Percentiles rank a stretch among this genome's conserved stretches.
Evolutionary conservation across 208 protist species (phyloP).

Genomic region (Trypanosoma boissoni): DNA sequence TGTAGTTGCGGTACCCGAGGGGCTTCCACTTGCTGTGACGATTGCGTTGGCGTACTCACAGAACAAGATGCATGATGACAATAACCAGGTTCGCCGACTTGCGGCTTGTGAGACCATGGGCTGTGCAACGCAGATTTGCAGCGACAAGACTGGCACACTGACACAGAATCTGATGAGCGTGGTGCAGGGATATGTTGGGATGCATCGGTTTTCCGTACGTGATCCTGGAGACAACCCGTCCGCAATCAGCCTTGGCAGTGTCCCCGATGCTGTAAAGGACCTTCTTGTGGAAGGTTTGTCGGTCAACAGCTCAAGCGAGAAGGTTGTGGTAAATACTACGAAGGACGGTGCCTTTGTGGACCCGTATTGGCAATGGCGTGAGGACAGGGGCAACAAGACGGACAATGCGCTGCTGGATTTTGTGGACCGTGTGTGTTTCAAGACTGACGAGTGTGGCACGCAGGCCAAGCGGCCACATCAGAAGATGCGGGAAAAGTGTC

Average conservation of each 20-base stretch:
- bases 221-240: constrained; percentile 55
- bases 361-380: constrained; percentile 54
- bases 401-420: constrained; percentile 84
- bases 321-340: constrained; percentile 38
- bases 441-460: constrained; percentile 22
- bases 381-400: constrained; percentile 85
- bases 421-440: constrained; percentile 45
- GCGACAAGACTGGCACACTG: constrained; percentile 99
- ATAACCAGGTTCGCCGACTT: constrained; percentile 98
- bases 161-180: constrained; percentile 98
- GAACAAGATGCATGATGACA: constrained; percentile 98
- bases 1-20: constrained; percentile 98
- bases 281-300: constrained; percentile 47
- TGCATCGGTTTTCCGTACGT: constrained; percentile 42
- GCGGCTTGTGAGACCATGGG: constrained; percentile 98
- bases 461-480: constrained; percentile 50
- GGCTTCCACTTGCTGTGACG: constrained; percentile 96
- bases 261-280: constrained; percentile 11
- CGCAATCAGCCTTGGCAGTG: constrained; percentile 23
- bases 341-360: constrained; percentile 32
- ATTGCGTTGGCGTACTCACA: constrained; percentile 98
- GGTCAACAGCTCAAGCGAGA: constrained; percentile 81
- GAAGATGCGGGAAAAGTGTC: constrained; percentile 37
- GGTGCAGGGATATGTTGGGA: constrained; percentile 77
- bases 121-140: constrained; percentile 96